A percentile compares a stretch with the other conserved stretches of the same genome.
Evolutionary conservation across 352 stramenopile genomes (phyloP).

Genomic region (Globisporangium abappressorium): DNA sequence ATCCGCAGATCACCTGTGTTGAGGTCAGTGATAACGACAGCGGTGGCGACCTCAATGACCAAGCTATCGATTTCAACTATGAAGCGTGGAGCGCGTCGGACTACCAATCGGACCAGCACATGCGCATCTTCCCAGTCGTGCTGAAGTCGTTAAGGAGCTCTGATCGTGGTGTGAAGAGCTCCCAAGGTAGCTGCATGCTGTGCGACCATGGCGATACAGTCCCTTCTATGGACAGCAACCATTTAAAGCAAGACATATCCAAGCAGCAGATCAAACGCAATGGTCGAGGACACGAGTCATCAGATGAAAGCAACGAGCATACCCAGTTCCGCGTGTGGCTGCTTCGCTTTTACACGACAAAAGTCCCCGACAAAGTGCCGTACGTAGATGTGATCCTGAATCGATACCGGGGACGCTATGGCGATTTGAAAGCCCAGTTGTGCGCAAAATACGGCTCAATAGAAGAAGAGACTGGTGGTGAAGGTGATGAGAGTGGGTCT

Average conservation of each 20-base stretch:
- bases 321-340: constrained; percentile 41
- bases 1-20: constrained; percentile 54
- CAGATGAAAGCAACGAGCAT: constrained; percentile 28
- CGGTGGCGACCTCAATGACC: neutral
- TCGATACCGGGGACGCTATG: constrained; percentile 48
- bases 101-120: constrained; percentile 31
- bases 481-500: neutral
- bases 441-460: constrained; percentile 45
- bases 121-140: constrained; percentile 27
- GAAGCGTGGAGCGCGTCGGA: constrained; percentile 22
- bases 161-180: neutral
- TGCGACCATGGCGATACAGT: constrained; percentile 6
- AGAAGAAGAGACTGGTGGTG: neutral
- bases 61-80: constrained; percentile 12
- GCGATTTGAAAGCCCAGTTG: constrained; percentile 54
- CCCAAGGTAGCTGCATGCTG: constrained; percentile 1
- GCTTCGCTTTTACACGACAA: constrained; percentile 40
- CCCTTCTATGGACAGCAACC: neutral
- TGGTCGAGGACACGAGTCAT: constrained; percentile 11
- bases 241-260: neutral
- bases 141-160: constrained; percentile 2
- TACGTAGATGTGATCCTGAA: constrained; percentile 61
- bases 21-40: constrained; percentile 21
- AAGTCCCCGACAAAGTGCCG: constrained; percentile 42
- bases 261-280: neutral